Evolutionary conservation across 2,329 filamentous ascomycete species (phyloP).

Genomic region (Fusarium hostae): DNA sequence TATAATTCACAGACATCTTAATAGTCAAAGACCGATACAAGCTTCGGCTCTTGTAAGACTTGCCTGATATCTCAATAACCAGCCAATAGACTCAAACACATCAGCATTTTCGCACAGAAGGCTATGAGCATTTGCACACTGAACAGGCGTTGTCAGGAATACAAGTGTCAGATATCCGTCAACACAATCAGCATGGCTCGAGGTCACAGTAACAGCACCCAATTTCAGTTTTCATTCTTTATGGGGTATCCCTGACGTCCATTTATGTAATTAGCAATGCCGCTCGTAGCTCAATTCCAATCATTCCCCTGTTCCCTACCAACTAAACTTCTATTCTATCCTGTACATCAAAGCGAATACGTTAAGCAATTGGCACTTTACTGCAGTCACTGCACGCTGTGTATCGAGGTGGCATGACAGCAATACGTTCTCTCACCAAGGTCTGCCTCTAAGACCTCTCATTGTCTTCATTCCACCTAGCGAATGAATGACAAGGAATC

Average conservation of each 20-base stretch:
- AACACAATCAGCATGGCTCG: background rate
- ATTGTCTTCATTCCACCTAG: background rate
- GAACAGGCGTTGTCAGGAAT: background rate
- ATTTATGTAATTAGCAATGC: conserved; percentile 36
- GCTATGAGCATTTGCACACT: background rate
- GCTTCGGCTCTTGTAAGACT: background rate
- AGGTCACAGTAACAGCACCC: background rate
- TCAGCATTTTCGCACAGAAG: background rate
- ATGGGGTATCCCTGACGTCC: conserved; percentile 32
- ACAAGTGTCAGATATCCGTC: background rate
- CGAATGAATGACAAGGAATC: background rate
- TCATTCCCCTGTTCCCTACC: background rate
- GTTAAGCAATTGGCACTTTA: background rate
- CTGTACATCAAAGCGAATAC: conserved; percentile 22
- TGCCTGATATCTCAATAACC: background rate
- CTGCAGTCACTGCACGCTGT: background rate
- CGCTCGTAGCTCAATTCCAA: conserved; percentile 29
- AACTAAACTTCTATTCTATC: conserved; percentile 35
- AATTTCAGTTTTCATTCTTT: conserved; percentile 25
- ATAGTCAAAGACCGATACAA: background rate
- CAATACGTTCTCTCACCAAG: background rate
- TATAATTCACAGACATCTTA: background rate
- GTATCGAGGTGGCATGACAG: background rate
- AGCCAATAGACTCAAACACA: background rate
- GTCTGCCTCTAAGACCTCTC: background rate